These are phyloP conservation scores for Tricholoma bakamatsutake DNA, from an alignment of 768 basidiomycete species.

Conservation along the genomic window DNA sequence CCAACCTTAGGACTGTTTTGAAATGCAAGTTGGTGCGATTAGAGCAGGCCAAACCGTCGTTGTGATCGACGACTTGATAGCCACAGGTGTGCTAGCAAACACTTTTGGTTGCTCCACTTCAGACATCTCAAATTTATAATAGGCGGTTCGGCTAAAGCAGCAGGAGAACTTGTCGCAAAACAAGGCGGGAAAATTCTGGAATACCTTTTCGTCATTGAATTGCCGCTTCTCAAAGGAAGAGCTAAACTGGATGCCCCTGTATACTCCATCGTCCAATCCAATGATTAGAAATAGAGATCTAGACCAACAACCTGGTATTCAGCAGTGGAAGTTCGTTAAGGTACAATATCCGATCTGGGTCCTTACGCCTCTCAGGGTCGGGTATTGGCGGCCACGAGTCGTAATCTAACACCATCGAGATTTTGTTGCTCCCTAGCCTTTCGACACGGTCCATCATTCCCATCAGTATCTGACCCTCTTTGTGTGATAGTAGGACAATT, in stretches of 20 bases:
- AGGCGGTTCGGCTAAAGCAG: slow-evolving; percentile 93
- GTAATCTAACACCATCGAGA: slow-evolving; percentile 46
- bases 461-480: slow-evolving; percentile 46
- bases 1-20: slow-evolving; percentile 72
- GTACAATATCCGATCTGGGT: slow-evolving; percentile 53
- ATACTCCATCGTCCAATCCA: slow-evolving; percentile 81
- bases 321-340: slow-evolving; percentile 71
- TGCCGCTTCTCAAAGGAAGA: slow-evolving; percentile 67
- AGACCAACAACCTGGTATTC: slow-evolving; percentile 69
- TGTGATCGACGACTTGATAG: slow-evolving; percentile 92
- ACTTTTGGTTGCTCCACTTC: background rate
- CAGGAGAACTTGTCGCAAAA: slow-evolving; percentile 81
- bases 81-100: slow-evolving; percentile 62
- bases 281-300: slow-evolving; percentile 39
- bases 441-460: slow-evolving; percentile 53
- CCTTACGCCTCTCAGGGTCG: slow-evolving; percentile 21
- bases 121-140: background rate
- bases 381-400: slow-evolving; percentile 24
- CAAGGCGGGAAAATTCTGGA: slow-evolving; percentile 82
- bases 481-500: slow-evolving; percentile 50
- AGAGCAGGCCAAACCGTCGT: slow-evolving; percentile 77
- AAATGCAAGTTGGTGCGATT: slow-evolving; percentile 90
- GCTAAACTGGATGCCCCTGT: slow-evolving; percentile 80
- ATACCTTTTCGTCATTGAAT: slow-evolving; percentile 91
- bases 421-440: slow-evolving; percentile 37